These are phyloP conservation scores for Fusarium camptoceras DNA, from an alignment of 2,329 filamentous ascomycete species.

Conservation along the genomic window DNA sequence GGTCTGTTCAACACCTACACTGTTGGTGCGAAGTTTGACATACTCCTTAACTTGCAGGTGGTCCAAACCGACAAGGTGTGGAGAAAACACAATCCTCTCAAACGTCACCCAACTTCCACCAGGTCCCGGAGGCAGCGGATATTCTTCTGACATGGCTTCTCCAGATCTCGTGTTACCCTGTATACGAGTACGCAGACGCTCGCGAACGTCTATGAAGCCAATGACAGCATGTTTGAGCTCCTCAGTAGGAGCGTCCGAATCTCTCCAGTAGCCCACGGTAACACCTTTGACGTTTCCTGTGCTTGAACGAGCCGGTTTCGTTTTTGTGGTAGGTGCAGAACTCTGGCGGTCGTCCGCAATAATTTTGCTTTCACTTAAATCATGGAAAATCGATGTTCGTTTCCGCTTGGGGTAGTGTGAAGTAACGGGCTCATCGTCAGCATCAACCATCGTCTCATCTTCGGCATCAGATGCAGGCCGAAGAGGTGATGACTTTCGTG, in stretches of 20 bases:
- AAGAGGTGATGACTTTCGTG: constrained; percentile 52
- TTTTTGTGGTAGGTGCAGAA: constrained; percentile 36
- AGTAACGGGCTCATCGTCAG: constrained; percentile 52
- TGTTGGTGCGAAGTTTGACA: constrained; percentile 64
- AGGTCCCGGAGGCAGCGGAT: constrained; percentile 66
- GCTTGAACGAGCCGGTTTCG: constrained; percentile 47
- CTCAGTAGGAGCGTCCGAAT: constrained; percentile 63
- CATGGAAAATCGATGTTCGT: constrained; percentile 62
- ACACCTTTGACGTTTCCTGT: constrained; percentile 58
- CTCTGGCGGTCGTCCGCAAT: constrained; percentile 50
- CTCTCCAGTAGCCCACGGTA: constrained; percentile 70
- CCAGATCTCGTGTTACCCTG: constrained; percentile 63
- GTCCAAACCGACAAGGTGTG: constrained; percentile 66
- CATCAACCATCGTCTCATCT: constrained; percentile 59
- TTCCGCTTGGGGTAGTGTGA: constrained; percentile 68
- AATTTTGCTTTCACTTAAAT: constrained; percentile 62
- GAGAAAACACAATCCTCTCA: constrained; percentile 68
- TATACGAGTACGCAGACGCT: constrained; percentile 70
- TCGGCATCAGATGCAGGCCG: constrained; percentile 52
- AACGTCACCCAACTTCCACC: constrained; percentile 75
- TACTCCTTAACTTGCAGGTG: constrained; percentile 72
- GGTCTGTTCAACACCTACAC: constrained; percentile 53
- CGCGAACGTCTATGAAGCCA: constrained; percentile 71
- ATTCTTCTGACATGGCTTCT: constrained; percentile 58
- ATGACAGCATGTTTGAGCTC: constrained; percentile 68